Evolutionary conservation across 345 rosid species (phyloP).

Genomic region (Citropsis articulata): DNA sequence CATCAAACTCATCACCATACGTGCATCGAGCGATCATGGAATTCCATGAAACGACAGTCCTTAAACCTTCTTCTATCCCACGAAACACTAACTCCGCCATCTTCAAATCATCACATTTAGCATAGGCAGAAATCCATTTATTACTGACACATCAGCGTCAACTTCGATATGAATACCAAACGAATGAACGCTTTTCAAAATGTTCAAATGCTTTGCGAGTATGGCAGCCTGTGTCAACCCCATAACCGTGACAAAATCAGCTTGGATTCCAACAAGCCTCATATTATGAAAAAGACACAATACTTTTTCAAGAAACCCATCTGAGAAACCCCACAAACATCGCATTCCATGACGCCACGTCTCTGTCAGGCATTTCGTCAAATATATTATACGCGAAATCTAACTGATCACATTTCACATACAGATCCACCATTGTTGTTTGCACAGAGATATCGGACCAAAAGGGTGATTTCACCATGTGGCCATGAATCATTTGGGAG

Average conservation of each 20-base stretch:
- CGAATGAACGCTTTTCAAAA: slow-evolving; percentile 40
- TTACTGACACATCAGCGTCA: slow-evolving; percentile 44
- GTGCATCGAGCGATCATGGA: slow-evolving; percentile 63
- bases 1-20: slow-evolving; percentile 20
- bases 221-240: slow-evolving; percentile 36
- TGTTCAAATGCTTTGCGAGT: slow-evolving; percentile 22
- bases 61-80: slow-evolving; percentile 33
- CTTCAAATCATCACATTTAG: slow-evolving; percentile 52
- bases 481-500: slow-evolving; percentile 40
- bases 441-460: slow-evolving; percentile 41
- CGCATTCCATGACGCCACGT: slow-evolving; percentile 58
- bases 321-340: slow-evolving; percentile 51
- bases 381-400: slow-evolving; percentile 39
- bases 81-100: slow-evolving; percentile 45
- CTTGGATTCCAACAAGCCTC: slow-evolving; percentile 35
- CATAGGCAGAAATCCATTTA: slow-evolving; percentile 56
- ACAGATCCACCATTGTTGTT: slow-evolving; percentile 46
- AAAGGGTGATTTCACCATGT: slow-evolving; percentile 46
- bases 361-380: slow-evolving; percentile 52
- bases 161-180: slow-evolving; percentile 51
- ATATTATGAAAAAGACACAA: slow-evolving; percentile 37
- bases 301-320: slow-evolving; percentile 28
- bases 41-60: slow-evolving; percentile 54
- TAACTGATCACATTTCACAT: slow-evolving; percentile 35
- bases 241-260: slow-evolving; percentile 60